These are phyloP conservation scores for Yarrowia sp. DNA, from an alignment of 805 yeast genomes.

Conservation along the genomic window DNA sequence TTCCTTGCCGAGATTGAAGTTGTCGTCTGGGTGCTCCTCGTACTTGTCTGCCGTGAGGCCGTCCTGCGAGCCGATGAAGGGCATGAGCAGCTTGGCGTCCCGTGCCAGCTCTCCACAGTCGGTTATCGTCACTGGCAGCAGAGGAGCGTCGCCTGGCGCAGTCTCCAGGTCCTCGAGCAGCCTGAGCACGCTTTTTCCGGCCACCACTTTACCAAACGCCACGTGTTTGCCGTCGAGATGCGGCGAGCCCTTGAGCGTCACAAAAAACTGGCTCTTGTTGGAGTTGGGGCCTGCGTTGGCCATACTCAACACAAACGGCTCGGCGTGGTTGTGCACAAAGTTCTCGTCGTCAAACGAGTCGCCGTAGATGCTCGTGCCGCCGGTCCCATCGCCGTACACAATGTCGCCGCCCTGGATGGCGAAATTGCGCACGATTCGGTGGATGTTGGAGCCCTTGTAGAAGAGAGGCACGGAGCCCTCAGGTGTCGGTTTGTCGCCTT, in stretches of 20 bases:
- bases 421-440: slow-evolving; percentile 72
- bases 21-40: slow-evolving; percentile 37
- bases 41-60: slow-evolving; percentile 19
- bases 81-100: slow-evolving; percentile 19
- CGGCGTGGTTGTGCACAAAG: slow-evolving; percentile 61
- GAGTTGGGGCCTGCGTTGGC: slow-evolving; percentile 75
- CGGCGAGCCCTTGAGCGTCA: slow-evolving; percentile 85
- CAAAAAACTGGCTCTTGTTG: slow-evolving; percentile 94
- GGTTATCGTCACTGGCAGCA: slow-evolving; percentile 65
- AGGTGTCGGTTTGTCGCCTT: slow-evolving; percentile 71
- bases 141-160: slow-evolving; percentile 73
- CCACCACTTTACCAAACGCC: slow-evolving; percentile 90
- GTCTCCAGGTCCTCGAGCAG: slow-evolving; percentile 79
- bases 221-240: slow-evolving; percentile 97
- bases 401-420: slow-evolving; percentile 92
- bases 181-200: slow-evolving; percentile 80
- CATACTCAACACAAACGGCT: slow-evolving; percentile 77
- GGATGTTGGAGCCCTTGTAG: slow-evolving; percentile 71
- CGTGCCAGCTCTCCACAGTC: slow-evolving; percentile 69
- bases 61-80: slow-evolving; percentile 33
- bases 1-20: slow-evolving; percentile 35
- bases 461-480: slow-evolving; percentile 58
- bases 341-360: slow-evolving; percentile 77
- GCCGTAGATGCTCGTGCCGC: slow-evolving; percentile 83
- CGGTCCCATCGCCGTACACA: slow-evolving; percentile 65